Conservation (phyloP, 257 asterid species). For the Capsicum rhomboideum region DNA sequence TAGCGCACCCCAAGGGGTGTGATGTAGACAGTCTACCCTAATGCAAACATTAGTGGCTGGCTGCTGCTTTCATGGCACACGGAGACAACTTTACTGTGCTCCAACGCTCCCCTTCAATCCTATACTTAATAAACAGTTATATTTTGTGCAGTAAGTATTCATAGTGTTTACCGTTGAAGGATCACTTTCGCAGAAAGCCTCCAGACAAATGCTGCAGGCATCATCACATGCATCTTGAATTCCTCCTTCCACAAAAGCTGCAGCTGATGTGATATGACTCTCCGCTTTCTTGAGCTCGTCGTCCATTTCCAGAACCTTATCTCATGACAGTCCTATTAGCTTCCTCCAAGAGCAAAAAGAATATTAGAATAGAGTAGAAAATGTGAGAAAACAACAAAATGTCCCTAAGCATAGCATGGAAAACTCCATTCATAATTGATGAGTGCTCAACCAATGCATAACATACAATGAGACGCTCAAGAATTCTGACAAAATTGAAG, state of each 20-base stretch:
- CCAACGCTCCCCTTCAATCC: not conserved
- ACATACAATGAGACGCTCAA: not conserved
- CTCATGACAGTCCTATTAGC: not conserved
- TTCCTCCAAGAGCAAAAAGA: not conserved
- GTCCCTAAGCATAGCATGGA: not conserved
- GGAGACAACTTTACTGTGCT: not conserved
- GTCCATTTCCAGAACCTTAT: conserved; percentile 41
- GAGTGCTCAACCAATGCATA: not conserved
- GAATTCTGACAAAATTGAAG: not conserved
- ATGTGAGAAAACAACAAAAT: not conserved
- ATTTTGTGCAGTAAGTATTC: not conserved
- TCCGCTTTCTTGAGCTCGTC: conserved; percentile 39
- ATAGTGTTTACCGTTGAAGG: conserved; percentile 60
- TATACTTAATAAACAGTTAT: not conserved
- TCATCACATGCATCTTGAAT: conserved; percentile 89
- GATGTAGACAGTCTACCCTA: no score
- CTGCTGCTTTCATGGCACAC: no score
- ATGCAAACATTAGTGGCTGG: no score
- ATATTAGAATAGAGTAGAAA: not conserved
- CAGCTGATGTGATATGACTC: conserved; percentile 60
- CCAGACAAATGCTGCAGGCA: conserved; percentile 96
- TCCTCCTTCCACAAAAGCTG: conserved; percentile 97
- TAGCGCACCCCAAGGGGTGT: not conserved
- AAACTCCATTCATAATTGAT: not conserved
- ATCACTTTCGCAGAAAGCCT: conserved; percentile 66